phyloP scores from a whole-genome alignment of 768 basidiomycete species.

The Hortiboletus campestris region DNA sequence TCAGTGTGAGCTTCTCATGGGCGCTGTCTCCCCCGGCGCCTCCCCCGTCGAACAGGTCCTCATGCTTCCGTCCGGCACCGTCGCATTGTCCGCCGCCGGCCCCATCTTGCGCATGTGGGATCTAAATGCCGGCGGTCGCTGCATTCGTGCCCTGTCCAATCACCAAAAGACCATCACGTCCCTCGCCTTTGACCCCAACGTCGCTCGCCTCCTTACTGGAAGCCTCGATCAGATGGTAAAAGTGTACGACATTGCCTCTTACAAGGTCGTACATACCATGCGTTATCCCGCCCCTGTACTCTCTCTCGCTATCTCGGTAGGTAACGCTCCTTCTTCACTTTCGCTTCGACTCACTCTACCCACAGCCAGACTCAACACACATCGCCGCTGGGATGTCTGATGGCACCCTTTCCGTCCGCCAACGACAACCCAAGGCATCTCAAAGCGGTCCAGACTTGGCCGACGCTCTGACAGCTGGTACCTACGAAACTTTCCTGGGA shows the following conservation, averaged over 20 bases:
- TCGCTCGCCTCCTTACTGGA: constrained; percentile 82
- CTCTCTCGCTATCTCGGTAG: constrained; percentile 85
- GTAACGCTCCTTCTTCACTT: constrained; percentile 1
- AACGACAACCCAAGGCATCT: constrained; percentile 75
- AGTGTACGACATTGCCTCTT: constrained; percentile 92
- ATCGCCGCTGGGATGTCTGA: constrained; percentile 98
- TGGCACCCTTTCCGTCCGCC: constrained; percentile 94
- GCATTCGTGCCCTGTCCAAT: constrained; percentile 89
- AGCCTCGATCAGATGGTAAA: constrained; percentile 98
- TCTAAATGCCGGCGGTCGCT: constrained; percentile 85
- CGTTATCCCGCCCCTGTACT: constrained; percentile 93
- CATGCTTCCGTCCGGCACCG: constrained; percentile 86
- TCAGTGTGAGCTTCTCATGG: constrained; percentile 82
- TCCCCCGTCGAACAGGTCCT: constrained; percentile 88
- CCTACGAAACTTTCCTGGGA: constrained; percentile 68
- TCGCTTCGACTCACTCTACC: constrained; percentile 5
- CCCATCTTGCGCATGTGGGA: constrained; percentile 96
- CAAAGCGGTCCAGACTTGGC: constrained; percentile 44
- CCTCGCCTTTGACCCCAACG: constrained; percentile 73
- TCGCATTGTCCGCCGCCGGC: constrained; percentile 83
- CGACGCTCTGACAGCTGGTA: constrained; percentile 46
- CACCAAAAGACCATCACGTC: constrained; percentile 98
- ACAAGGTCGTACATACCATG: constrained; percentile 98
- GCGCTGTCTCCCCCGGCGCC: constrained; percentile 31
- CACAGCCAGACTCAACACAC: constrained; percentile 92